phyloP scores from a whole-genome alignment of 805 yeast species.

The Teunomyces gatunensis region DNA sequence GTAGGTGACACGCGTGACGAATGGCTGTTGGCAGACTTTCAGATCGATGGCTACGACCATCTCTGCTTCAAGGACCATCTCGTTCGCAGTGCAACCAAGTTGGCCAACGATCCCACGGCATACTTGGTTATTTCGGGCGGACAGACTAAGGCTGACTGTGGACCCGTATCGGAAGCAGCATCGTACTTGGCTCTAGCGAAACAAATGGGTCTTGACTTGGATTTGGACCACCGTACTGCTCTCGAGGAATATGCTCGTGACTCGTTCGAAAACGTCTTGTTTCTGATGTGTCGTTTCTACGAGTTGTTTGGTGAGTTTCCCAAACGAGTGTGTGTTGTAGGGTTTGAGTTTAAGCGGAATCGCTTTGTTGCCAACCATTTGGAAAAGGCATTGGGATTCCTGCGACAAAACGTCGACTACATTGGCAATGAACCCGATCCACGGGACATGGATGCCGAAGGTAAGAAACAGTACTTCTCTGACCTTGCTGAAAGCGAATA shows the following conservation, averaged over 20 bases:
- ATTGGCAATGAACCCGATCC: conserved; percentile 60
- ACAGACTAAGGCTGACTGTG: conserved; percentile 57
- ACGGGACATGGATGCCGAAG: conserved; percentile 15
- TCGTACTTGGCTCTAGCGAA: conserved; percentile 52
- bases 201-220: conserved; percentile 18
- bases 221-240: conserved; percentile 22
- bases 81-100: conserved; percentile 35
- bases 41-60: conserved; percentile 68
- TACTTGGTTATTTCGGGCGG: conserved; percentile 63
- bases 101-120: conserved; percentile 27
- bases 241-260: conserved; percentile 77
- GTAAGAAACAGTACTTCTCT: conserved; percentile 39
- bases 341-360: conserved; percentile 69
- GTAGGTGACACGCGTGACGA: conserved; percentile 49
- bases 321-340: conserved; percentile 51
- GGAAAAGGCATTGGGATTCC: conserved; percentile 44
- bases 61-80: conserved; percentile 64
- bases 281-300: conserved; percentile 53
- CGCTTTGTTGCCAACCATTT: conserved; percentile 60
- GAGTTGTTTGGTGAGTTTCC: conserved; percentile 53
- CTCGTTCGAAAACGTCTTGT: conserved; percentile 73
- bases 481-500: conserved; percentile 50
- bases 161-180: conserved; percentile 57
- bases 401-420: conserved; percentile 40
- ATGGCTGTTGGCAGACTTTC: conserved; percentile 71